phyloP scores from a whole-genome alignment of 2,329 filamentous ascomycete species.

The Nannizziopsis barbatae region DNA sequence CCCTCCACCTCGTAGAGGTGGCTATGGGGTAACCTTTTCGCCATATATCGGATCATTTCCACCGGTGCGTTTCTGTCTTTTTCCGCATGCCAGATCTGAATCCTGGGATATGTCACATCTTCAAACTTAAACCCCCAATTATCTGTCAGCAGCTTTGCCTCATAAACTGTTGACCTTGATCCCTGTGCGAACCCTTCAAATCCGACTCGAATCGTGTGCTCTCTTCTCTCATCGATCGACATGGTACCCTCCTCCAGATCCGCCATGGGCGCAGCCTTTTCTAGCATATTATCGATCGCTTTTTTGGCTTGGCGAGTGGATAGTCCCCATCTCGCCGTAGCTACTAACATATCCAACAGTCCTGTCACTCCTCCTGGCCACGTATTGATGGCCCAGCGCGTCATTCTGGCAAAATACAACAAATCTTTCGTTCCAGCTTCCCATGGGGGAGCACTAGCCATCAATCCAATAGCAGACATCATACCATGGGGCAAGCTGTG shows the following conservation, averaged over 20 bases:
- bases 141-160: slow-evolving; percentile 21
- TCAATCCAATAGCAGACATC: slow-evolving; percentile 30
- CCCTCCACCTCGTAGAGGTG: slow-evolving; percentile 26
- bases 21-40: slow-evolving; percentile 26
- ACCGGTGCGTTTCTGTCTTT: slow-evolving; percentile 23
- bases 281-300: slow-evolving; percentile 21
- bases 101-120: slow-evolving; percentile 17
- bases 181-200: slow-evolving; percentile 24
- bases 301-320: slow-evolving; percentile 14
- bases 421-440: slow-evolving; percentile 25
- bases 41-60: slow-evolving; percentile 30
- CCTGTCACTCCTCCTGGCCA: slow-evolving; percentile 20
- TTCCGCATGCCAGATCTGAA: slow-evolving; percentile 24
- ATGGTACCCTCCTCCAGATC: neutral
- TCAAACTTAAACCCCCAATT: slow-evolving; percentile 24
- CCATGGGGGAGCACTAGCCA: slow-evolving; percentile 31
- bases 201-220: slow-evolving; percentile 14
- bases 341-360: slow-evolving; percentile 15
- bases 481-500: slow-evolving; percentile 25
- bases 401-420: slow-evolving; percentile 8
- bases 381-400: slow-evolving; percentile 16
- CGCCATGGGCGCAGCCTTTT: slow-evolving; percentile 11
- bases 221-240: slow-evolving; percentile 2
- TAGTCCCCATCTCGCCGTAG: slow-evolving; percentile 17
- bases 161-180: slow-evolving; percentile 18